Evolutionary conservation across 78 protist species (phyloP).

Genomic region (Anaeramoeba ignava): DNA sequence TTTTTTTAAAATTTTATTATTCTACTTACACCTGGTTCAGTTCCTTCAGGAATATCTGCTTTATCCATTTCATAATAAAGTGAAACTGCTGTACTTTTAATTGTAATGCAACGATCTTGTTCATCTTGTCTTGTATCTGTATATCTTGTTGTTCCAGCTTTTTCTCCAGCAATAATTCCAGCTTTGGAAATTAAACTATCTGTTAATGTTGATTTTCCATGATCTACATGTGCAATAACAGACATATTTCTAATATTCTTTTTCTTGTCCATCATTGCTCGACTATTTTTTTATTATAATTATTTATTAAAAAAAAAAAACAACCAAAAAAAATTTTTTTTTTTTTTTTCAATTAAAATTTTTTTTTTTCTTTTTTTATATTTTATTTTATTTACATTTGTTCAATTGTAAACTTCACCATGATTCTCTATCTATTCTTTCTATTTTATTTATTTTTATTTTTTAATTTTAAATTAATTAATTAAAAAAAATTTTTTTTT

Average conservation of each 20-base stretch:
- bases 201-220: conserved; percentile 83
- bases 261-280: conserved; percentile 2
- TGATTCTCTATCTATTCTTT: neutral
- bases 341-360: neutral
- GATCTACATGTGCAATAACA: conserved; percentile 6
- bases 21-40: no score
- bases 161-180: conserved; percentile 66
- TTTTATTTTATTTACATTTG: neutral
- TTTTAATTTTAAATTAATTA: neutral
- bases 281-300: neutral
- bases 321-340: neutral
- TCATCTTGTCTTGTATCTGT: conserved; percentile 80
- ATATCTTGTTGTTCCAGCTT: conserved; percentile 74
- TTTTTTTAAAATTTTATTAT: no score
- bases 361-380: neutral
- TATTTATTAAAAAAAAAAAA: neutral
- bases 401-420: neutral
- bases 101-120: conserved; percentile 86
- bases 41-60: no score
- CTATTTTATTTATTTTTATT: neutral
- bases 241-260: conserved; percentile 7
- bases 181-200: conserved; percentile 74
- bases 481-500: neutral
- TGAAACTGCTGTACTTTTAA: conserved; percentile 82
- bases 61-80: conserved; percentile 41